These are phyloP conservation scores for Diaporthe nobilis DNA, from an alignment of 2,329 filamentous ascomycete species.

Conservation along the genomic window DNA sequence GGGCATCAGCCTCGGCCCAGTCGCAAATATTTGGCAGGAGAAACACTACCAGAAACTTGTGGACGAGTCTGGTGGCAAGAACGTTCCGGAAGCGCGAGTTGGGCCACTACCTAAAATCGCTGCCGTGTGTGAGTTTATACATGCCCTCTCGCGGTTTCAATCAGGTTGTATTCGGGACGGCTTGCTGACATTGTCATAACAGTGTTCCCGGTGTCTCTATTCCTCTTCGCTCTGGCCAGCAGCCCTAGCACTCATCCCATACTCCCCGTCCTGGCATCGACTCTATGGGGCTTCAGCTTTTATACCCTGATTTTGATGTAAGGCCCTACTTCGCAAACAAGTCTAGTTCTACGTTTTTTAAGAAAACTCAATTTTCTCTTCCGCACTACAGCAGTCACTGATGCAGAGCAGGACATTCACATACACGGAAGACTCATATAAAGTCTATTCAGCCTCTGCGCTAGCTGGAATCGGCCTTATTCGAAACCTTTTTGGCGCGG, in stretches of 20 bases:
- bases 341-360: not conserved
- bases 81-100: slow-evolving; percentile 59
- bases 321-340: not conserved
- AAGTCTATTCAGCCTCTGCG: slow-evolving; percentile 57
- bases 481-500: slow-evolving; percentile 55
- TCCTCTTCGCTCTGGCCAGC: slow-evolving; percentile 55
- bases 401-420: slow-evolving; percentile 53
- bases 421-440: slow-evolving; percentile 64
- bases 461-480: slow-evolving; percentile 58
- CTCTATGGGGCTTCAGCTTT: slow-evolving; percentile 65
- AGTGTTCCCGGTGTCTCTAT: slow-evolving; percentile 51
- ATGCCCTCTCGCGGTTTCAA: not conserved
- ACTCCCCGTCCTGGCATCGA: slow-evolving; percentile 63
- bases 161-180: not conserved
- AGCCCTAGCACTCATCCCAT: slow-evolving; percentile 54
- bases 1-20: slow-evolving; percentile 51
- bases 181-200: not conserved
- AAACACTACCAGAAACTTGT: slow-evolving; percentile 55
- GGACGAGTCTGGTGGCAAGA: slow-evolving; percentile 48
- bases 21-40: slow-evolving; percentile 61
- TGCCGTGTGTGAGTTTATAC: slow-evolving; percentile 49
- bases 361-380: not conserved
- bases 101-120: slow-evolving; percentile 55
- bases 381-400: not conserved
- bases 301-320: slow-evolving; percentile 63